A percentile compares a stretch with the other conserved stretches of the same genome.
phyloP scores from a whole-genome alignment of 148 eudicot species.

The Chenopodium berlandieri region DNA sequence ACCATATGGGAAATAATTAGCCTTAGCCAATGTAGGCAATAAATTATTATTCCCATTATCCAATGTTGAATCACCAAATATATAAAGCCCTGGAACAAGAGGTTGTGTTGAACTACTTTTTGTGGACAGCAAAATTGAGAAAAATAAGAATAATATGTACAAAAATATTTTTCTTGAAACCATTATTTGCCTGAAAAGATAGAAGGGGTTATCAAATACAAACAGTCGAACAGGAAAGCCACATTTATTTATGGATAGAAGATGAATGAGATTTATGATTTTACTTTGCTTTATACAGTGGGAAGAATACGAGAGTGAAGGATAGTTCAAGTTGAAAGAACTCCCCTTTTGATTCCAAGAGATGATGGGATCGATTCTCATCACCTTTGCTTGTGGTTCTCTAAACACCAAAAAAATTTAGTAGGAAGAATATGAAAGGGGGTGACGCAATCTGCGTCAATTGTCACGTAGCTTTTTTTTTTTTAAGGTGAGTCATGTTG shows the following conservation, averaged over 20 bases:
- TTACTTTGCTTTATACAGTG: too few relatives aligned
- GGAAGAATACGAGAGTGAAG: too few relatives aligned
- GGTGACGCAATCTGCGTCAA: not conserved
- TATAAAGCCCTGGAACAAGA: slow-evolving; percentile 50
- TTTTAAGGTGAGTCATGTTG: too few relatives aligned
- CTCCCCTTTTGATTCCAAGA: too few relatives aligned
- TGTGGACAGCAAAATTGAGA: not conserved
- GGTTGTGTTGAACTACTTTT: not conserved
- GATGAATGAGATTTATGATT: too few relatives aligned
- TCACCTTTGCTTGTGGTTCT: too few relatives aligned
- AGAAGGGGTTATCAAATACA: not conserved
- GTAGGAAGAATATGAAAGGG: not conserved
- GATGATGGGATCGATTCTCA: too few relatives aligned
- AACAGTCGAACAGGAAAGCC: not conserved
- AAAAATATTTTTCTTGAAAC: too few relatives aligned
- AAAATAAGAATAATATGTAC: not conserved
- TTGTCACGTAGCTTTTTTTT: not conserved
- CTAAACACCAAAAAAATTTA: too few relatives aligned
- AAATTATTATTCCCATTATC: slow-evolving; percentile 62
- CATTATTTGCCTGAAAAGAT: not conserved
- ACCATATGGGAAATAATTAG: slow-evolving; percentile 60
- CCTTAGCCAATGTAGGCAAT: slow-evolving; percentile 44
- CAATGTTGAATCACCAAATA: slow-evolving; percentile 55
- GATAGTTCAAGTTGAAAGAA: too few relatives aligned
- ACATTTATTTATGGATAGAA: not conserved